Conservation (phyloP, 306 rosid species). For the Sophora flavescens region DNA sequence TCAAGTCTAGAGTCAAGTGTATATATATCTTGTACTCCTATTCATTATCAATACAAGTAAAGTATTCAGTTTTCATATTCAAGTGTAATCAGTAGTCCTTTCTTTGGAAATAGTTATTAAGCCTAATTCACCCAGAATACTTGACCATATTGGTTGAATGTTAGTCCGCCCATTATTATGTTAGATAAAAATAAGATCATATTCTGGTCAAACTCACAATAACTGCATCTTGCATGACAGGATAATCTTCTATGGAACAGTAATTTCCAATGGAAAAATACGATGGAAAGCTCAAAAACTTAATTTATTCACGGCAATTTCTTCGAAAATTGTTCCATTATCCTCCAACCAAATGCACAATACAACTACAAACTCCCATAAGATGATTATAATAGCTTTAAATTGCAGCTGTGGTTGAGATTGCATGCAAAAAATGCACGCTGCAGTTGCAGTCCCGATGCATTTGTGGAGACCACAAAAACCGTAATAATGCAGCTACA, state of each 20-base stretch:
- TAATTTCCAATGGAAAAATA: background rate
- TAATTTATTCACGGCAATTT: background rate
- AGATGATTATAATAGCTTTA: background rate
- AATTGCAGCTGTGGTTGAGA: background rate
- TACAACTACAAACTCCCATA: background rate
- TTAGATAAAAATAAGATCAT: background rate
- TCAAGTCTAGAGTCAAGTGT: too few relatives aligned
- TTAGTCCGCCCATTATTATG: background rate
- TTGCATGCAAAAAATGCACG: background rate
- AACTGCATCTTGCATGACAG: background rate
- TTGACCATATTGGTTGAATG: background rate
- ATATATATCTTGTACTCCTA: too few relatives aligned
- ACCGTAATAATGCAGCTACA: background rate
- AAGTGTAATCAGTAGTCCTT: background rate
- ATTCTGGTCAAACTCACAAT: background rate
- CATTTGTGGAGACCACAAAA: background rate
- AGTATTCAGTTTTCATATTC: too few relatives aligned
- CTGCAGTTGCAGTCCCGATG: background rate
- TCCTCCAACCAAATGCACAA: background rate
- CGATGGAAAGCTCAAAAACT: background rate
- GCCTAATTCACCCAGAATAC: background rate
- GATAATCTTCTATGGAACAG: background rate
- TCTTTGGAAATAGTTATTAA: background rate
- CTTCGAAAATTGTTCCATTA: background rate
- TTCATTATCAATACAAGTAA: too few relatives aligned